Percentiles rank a stretch among this genome's conserved stretches.
phyloP scores from a whole-genome alignment of 305 asterid species.

The Salvia sclarea region DNA sequence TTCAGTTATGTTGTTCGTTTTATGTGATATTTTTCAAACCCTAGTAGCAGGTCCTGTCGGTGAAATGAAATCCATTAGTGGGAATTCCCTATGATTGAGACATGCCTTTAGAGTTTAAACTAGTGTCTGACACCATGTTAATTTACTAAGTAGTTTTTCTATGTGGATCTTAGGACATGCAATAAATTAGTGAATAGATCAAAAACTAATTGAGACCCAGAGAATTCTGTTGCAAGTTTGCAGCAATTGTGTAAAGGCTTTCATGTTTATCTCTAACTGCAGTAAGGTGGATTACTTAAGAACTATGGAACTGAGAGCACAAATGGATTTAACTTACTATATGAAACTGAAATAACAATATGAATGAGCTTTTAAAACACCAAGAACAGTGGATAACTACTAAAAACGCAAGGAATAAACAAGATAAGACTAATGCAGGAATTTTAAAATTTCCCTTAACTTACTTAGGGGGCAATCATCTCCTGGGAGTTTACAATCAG shows the following conservation, averaged over 20 bases:
- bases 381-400: not conserved
- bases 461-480: constrained; percentile 87
- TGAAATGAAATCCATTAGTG: not conserved
- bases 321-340: not conserved
- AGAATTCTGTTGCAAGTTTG: not conserved
- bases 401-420: not conserved
- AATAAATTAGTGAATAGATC: not conserved
- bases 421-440: not conserved
- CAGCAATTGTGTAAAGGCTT: not conserved
- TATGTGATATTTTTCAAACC: not conserved
- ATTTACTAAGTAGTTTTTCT: not conserved
- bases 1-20: not conserved
- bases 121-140: not conserved
- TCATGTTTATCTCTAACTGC: not conserved
- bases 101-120: not conserved
- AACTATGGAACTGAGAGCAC: not conserved
- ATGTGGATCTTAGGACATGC: not conserved
- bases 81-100: not conserved
- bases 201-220: not conserved
- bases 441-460: not conserved
- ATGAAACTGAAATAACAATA: not conserved
- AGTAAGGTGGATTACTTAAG: not conserved
- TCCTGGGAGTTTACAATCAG: constrained; percentile 88
- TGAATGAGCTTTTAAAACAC: not conserved
- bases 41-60: not conserved